Percentiles rank a stretch among this genome's conserved stretches.
These are phyloP conservation scores for Yamadazyma oceani DNA, from an alignment of 1,139 yeast genomes.

Conservation along the genomic window DNA sequence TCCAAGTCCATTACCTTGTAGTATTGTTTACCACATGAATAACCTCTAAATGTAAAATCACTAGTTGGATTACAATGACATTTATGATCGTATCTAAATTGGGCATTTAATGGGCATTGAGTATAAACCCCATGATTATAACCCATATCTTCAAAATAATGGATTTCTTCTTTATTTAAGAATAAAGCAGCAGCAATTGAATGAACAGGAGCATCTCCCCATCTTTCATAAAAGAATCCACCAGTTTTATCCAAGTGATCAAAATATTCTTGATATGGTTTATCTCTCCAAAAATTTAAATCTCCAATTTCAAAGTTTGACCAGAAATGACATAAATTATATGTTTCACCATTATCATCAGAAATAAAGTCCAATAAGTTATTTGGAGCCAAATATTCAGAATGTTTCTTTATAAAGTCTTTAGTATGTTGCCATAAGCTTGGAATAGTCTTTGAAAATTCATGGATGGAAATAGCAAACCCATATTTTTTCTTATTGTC, in stretches of 20 bases:
- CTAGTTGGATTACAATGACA: conserved; percentile 51
- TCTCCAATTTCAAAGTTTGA: conserved; percentile 86
- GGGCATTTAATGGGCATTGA: conserved; percentile 54
- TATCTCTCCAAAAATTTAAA: conserved; percentile 72
- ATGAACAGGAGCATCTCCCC: conserved; percentile 97
- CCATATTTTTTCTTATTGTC: conserved; percentile 62
- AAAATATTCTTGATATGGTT: conserved; percentile 68
- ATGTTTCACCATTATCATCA: conserved; percentile 61
- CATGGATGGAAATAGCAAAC: conserved; percentile 65
- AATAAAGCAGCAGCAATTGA: conserved; percentile 79
- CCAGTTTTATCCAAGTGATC: conserved; percentile 73
- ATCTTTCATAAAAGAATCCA: conserved; percentile 89
- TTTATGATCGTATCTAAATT: conserved; percentile 42
- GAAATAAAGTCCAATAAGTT: conserved; percentile 54
- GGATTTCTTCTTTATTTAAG: conserved; percentile 63
- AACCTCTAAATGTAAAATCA: conserved; percentile 56
- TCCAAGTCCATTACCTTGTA: conserved; percentile 43
- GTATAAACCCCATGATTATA: conserved; percentile 70
- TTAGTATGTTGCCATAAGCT: conserved; percentile 59
- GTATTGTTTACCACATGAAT: conserved; percentile 54
- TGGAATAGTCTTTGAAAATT: conserved; percentile 56
- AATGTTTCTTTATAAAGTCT: conserved; percentile 46
- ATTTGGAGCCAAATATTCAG: conserved; percentile 45
- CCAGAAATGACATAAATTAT: conserved; percentile 90
- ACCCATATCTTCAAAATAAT: conserved; percentile 80